A percentile compares a stretch with the other conserved stretches of the same genome.
These are phyloP conservation scores for Lactarius trivialis DNA, from an alignment of 768 basidiomycete species.

Conservation along the genomic window DNA sequence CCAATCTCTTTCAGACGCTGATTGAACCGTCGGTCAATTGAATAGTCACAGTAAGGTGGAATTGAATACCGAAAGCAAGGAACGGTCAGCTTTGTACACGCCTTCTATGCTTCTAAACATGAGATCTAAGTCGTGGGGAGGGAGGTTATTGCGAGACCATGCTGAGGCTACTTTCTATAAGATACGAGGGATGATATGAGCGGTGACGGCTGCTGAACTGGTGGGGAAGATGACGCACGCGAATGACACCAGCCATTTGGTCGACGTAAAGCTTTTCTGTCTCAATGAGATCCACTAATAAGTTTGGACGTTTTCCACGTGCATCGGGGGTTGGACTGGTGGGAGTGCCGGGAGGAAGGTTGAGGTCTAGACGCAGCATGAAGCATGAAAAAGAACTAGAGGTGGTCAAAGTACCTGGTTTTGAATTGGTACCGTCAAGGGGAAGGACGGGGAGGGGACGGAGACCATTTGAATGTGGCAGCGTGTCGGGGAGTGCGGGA, in stretches of 20 bases:
- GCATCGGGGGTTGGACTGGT: slow-evolving; percentile 31
- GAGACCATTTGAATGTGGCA: slow-evolving; percentile 9
- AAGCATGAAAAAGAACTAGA: neutral
- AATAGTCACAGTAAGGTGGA: slow-evolving; percentile 2
- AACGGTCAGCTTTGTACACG: slow-evolving; percentile 87
- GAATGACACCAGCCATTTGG: slow-evolving; percentile 80
- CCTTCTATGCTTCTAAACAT: slow-evolving; percentile 94
- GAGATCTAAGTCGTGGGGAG: slow-evolving; percentile 81
- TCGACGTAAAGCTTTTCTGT: slow-evolving; percentile 93
- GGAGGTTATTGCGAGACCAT: slow-evolving; percentile 93
- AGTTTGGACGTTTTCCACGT: slow-evolving; percentile 65
- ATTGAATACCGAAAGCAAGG: slow-evolving; percentile 55
- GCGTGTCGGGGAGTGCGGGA: slow-evolving; percentile 8
- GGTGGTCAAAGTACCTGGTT: neutral
- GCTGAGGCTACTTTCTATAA: slow-evolving; percentile 91
- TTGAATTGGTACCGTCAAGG: slow-evolving; percentile 16
- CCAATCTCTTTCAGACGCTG: slow-evolving; percentile 95
- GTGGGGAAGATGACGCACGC: slow-evolving; percentile 46
- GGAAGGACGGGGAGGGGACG: slow-evolving; percentile 21
- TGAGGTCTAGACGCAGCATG: slow-evolving; percentile 12
- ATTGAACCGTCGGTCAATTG: slow-evolving; percentile 8
- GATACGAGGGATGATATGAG: neutral
- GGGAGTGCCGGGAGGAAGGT: slow-evolving; percentile 11
- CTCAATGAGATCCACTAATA: slow-evolving; percentile 86
- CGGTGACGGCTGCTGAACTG: slow-evolving; percentile 1